These are phyloP conservation scores for Rhododendron molle DNA, from an alignment of 148 eudicot species.

Conservation along the genomic window DNA sequence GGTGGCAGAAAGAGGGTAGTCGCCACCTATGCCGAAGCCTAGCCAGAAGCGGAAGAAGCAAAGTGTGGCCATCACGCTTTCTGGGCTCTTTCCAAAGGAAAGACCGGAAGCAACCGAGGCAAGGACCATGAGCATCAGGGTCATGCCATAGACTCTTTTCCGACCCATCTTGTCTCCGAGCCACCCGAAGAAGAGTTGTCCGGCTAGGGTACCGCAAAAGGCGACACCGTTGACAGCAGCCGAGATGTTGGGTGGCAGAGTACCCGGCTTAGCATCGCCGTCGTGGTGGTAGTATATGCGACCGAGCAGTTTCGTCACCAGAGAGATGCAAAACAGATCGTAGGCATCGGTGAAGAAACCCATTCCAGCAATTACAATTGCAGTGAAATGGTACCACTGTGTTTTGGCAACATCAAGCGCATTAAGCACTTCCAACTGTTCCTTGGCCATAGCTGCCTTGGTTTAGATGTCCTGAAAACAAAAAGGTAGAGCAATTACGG, in stretches of 20 bases:
- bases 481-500: neutral
- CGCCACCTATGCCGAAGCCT: neutral
- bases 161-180: constrained; percentile 1
- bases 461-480: neutral
- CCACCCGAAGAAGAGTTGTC: constrained; percentile 2
- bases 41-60: constrained; percentile 4
- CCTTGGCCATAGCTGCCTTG: neutral
- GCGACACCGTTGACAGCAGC: constrained; percentile 4
- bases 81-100: neutral
- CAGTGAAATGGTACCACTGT: constrained; percentile 7
- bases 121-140: constrained; percentile 5
- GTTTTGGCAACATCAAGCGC: constrained; percentile 2
- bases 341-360: constrained; percentile 8
- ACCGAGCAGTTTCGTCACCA: neutral
- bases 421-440: neutral
- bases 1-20: constrained; percentile 9
- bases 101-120: neutral
- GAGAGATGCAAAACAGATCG: neutral
- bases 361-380: neutral
- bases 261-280: neutral
- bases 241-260: neutral
- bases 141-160: neutral
- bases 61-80: neutral
- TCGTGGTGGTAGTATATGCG: constrained; percentile 5
- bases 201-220: neutral